Conservation (phyloP, 1,284 basidiomycete genomes). For the Leucocoprinus gongylophorus region DNA sequence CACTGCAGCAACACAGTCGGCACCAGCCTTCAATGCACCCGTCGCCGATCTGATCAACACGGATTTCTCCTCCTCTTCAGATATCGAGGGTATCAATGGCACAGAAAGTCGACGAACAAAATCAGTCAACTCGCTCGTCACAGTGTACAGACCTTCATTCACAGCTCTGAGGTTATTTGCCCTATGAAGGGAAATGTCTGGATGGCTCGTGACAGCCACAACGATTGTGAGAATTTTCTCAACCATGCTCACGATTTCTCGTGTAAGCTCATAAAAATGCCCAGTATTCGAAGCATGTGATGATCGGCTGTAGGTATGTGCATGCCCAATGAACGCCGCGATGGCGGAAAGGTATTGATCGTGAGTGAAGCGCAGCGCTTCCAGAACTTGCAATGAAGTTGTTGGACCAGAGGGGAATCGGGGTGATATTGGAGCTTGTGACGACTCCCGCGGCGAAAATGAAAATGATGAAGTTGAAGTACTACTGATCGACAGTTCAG, state of each 20-base stretch:
- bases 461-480: constrained; percentile 55
- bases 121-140: constrained; percentile 84
- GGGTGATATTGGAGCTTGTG: constrained; percentile 37
- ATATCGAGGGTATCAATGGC: constrained; percentile 42
- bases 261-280: constrained; percentile 88
- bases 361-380: constrained; percentile 69
- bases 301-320: constrained; percentile 84
- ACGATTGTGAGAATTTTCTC: constrained; percentile 89
- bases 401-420: constrained; percentile 66
- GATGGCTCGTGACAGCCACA: constrained; percentile 76
- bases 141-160: constrained; percentile 79
- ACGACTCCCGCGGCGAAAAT: constrained; percentile 50
- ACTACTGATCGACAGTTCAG: constrained; percentile 54
- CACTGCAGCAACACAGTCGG: constrained; percentile 83
- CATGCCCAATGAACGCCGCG: constrained; percentile 95
- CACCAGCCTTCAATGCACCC: constrained; percentile 76
- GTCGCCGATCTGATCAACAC: constrained; percentile 78
- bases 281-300: constrained; percentile 91
- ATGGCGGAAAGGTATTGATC: constrained; percentile 90
- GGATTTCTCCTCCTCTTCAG: constrained; percentile 79
- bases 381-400: constrained; percentile 58
- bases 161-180: constrained; percentile 57
- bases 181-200: constrained; percentile 50
- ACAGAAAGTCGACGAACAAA: constrained; percentile 71
- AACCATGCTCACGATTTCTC: constrained; percentile 90